Percentiles rank a stretch among this genome's conserved stretches.
Conservation (phyloP, 306 rosid species). For the Nissolia schottii region DNA sequence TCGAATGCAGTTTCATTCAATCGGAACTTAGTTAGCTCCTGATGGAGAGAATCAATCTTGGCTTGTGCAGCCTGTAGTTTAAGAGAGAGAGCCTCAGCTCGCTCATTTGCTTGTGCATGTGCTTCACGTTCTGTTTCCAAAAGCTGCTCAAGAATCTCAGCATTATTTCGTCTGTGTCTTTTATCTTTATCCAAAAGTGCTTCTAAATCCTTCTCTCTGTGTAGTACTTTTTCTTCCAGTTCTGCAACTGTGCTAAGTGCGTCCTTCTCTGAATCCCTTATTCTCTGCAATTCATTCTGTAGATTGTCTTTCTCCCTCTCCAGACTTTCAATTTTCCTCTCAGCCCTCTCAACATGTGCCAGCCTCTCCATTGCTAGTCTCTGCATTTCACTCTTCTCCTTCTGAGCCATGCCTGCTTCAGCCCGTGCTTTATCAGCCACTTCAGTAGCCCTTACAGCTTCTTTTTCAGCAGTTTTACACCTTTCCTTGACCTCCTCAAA, state of each 20-base stretch:
- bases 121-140: constrained; percentile 90
- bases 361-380: constrained; percentile 80
- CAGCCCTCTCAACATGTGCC: constrained; percentile 75
- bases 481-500: constrained; percentile 79
- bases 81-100: constrained; percentile 86
- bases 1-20: constrained; percentile 81
- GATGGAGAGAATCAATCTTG: constrained; percentile 80
- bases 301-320: constrained; percentile 60
- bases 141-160: constrained; percentile 76
- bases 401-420: constrained; percentile 66
- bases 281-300: constrained; percentile 44
- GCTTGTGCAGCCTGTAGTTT: constrained; percentile 90
- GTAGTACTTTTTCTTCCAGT: constrained; percentile 70
- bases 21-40: constrained; percentile 72
- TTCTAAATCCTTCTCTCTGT: constrained; percentile 79
- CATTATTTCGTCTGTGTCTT: constrained; percentile 64
- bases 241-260: constrained; percentile 51
- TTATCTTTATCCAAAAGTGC: constrained; percentile 68
- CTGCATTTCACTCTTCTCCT: constrained; percentile 84
- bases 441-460: constrained; percentile 74
- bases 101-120: constrained; percentile 76
- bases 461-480: constrained; percentile 71
- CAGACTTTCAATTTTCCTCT: constrained; percentile 66
- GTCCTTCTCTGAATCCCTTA: constrained; percentile 56
- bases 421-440: constrained; percentile 79